Conservation (phyloP, 2,329 filamentous ascomycete genomes). For the Ceratocystis albifundus region DNA sequence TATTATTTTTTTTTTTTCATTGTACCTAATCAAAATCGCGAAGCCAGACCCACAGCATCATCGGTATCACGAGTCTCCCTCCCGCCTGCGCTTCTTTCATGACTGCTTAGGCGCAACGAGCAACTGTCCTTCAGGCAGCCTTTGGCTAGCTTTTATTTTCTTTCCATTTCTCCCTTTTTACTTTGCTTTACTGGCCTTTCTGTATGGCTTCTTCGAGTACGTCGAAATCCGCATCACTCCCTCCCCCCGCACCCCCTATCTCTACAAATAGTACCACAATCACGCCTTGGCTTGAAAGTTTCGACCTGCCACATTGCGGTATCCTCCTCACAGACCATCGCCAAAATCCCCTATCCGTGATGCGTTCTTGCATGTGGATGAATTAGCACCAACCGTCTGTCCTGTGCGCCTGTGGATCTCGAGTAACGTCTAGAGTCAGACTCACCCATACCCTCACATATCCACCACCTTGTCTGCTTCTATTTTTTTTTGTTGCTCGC, state of each 20-base stretch:
- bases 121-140: neutral
- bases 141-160: conserved; percentile 13
- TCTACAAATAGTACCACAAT: neutral
- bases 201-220: conserved; percentile 23
- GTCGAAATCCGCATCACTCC: conserved; percentile 11
- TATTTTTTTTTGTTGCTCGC: too few relatives aligned
- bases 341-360: conserved; percentile 8
- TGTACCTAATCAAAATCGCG: neutral
- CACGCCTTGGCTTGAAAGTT: neutral
- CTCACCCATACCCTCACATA: neutral
- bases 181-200: conserved; percentile 6
- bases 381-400: neutral
- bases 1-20: neutral
- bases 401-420: neutral
- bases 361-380: neutral
- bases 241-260: too few relatives aligned
- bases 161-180: conserved; percentile 2
- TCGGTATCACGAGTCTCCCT: too few relatives aligned
- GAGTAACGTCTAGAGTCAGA: neutral
- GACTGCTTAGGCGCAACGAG: neutral
- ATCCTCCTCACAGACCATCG: conserved; percentile 6
- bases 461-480: too few relatives aligned
- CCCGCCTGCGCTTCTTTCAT: neutral
- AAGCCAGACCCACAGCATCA: too few relatives aligned
- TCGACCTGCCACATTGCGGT: neutral